Base-by-base conservation (phyloP, 78 protist genomes). In the Dictyostelium firmibasis region DNA sequence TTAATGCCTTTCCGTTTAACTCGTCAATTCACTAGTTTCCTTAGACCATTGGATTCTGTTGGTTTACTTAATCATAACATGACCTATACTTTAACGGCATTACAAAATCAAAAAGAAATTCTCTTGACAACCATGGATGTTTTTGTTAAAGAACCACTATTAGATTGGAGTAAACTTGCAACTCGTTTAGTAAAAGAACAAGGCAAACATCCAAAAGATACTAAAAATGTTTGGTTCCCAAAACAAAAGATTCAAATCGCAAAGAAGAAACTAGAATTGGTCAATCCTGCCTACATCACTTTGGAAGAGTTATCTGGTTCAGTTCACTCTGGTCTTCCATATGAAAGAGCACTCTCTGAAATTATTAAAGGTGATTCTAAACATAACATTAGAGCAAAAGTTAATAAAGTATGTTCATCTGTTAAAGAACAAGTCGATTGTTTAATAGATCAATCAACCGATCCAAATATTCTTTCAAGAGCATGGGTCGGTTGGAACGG, bases 1-100 rank as follows among this genome's bases (percentile, higher is more conserved):
- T 75, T 99, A 50, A 83, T 98, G 92, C 99, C 99, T 13, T 97
- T 99, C 96, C 98, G 99, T 44, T 69, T 98, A 44, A 97, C 99
- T 33, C 88, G 97, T 31, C 99, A 98, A 70, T 67, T 98, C 53
- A 74, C 83, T 16, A 57, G 47, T 11, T 41, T 97, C 70, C 64
- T 97, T 35, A 8, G 5, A 18, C 99, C 99, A n/a, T 84, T 89
- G 38, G 95, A 84, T 38, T 20, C 95, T 3, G 91, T 84, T 23
- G 98, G 96, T 8, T 47, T 96, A 44, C n/a, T 98, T 14, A 92
- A 67, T 53, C 91, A 57, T 27, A 78, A 81, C 33, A 97, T 98
- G 98, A 86, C 91, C 41, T 84, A 96, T 44, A 67, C 95, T 2
- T 64, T 97, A 3, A 27, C 69, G 0, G 98, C 98, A 25, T 69